These are phyloP conservation scores for Dendryphion nanum DNA, from an alignment of 2,329 filamentous ascomycete species.

Conservation along the genomic window DNA sequence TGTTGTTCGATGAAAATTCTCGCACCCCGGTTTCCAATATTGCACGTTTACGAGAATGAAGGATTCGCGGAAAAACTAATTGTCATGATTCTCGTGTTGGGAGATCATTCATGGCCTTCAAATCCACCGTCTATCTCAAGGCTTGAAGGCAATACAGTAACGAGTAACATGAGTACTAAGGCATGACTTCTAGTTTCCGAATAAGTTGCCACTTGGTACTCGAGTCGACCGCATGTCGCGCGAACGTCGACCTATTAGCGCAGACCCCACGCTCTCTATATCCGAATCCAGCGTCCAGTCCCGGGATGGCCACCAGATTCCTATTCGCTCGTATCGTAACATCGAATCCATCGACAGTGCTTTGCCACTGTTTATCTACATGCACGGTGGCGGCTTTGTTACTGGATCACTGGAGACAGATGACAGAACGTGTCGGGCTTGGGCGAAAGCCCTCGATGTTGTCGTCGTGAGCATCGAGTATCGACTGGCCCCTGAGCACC, in stretches of 20 bases:
- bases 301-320: neutral
- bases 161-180: too few species aligned
- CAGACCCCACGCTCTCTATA: neutral
- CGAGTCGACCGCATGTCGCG: neutral
- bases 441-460: slow-evolving; percentile 3
- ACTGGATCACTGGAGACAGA: slow-evolving; percentile 7
- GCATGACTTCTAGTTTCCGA: neutral
- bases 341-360: neutral
- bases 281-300: neutral
- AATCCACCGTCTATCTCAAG: too few species aligned
- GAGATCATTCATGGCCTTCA: too few species aligned
- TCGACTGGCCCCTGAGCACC: slow-evolving; percentile 10
- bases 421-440: slow-evolving; percentile 6
- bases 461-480: slow-evolving; percentile 9
- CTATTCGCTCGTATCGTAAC: slow-evolving; percentile 1
- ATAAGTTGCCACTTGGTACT: neutral
- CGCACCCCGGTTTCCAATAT: too few species aligned
- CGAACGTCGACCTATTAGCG: neutral
- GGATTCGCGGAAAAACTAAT: too few species aligned
- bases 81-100: too few species aligned
- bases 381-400: slow-evolving; percentile 9
- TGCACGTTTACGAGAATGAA: too few species aligned
- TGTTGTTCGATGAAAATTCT: too few species aligned
- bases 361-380: slow-evolving; percentile 6
- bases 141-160: too few species aligned